Evolutionary conservation across 225 moss, liverwort and hornwort genomes (phyloP), one percentile per base, ranked within the genome.

Genomic region (Rhytidiadelphus loreus): DNA sequence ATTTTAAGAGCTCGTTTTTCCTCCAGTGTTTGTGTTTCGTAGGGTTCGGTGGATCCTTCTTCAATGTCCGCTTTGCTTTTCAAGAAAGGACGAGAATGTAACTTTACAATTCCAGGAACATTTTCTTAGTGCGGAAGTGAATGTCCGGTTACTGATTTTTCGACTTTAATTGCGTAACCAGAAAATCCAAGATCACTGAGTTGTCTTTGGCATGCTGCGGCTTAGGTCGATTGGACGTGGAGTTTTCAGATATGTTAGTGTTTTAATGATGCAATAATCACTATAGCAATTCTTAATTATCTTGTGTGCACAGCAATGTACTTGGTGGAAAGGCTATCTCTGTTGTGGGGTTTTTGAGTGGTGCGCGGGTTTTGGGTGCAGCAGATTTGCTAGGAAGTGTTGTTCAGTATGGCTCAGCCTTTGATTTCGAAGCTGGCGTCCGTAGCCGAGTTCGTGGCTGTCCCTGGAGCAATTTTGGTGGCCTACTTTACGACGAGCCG

Each of bases 401-500:
- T 18, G 53, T 83, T 89, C 60, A 46, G 33, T 37, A 93, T 92
- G 93, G 90, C 90, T 60, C 82, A 85, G 68, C 58, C 87, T 71
- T 86, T 93, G 85, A 62, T 93, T 50, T 69, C 92, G 79, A 92
- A 64, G 88, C 66, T 93, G 90, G 91, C 93, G 29, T 41, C 89
- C 39, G 71, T 71, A 64, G 93, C 93, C 58, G 89, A 92, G 90
- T 92, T 22, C n/a, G 93, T 91, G 90, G 91, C 48, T 57, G 76
- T 91, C 21, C 91, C 93, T 60, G 93, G 93, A 50, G 84, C 91
- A 72, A 91, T 93, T 70, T 48, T 93, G 63, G 86, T 46, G 44
- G 92, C 92, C 9, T 93, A 91, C 69, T 90, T 92, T 44, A 85
- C 90, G 44, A 93, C 92, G 59, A 93, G 88, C 52, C 90, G 93